Conservation (phyloP, 2,329 filamentous ascomycete genomes). For the Epichloe scottii region DNA sequence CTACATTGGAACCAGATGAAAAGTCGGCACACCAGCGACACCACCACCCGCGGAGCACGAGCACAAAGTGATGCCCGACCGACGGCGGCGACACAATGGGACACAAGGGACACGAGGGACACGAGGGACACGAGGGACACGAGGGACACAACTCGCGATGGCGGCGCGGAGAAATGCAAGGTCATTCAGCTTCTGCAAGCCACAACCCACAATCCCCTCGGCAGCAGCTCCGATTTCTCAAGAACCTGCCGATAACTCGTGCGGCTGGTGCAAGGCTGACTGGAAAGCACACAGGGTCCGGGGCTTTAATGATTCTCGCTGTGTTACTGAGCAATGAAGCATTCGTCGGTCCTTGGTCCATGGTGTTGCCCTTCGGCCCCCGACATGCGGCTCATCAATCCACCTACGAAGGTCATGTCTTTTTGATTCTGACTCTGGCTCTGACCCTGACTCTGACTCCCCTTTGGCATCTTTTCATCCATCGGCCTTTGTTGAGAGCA, state of each 20-base stretch:
- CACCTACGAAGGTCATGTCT: not conserved
- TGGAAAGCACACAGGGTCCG: not conserved
- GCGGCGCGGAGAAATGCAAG: not conserved
- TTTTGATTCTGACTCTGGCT: not conserved
- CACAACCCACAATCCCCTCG: constrained; percentile 9
- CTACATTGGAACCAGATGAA: too few species aligned
- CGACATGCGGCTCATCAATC: not conserved
- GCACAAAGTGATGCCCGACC: not conserved
- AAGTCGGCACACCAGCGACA: too few species aligned
- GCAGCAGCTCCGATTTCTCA: too few species aligned
- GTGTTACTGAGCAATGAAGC: not conserved
- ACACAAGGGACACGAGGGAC: not conserved
- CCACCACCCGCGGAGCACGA: too few species aligned
- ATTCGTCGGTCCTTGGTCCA: not conserved
- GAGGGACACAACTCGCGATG: too few species aligned
- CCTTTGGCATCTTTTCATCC: not conserved
- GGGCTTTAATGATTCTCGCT: not conserved
- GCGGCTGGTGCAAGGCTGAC: not conserved
- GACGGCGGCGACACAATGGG: not conserved
- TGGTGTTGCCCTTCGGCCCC: not conserved
- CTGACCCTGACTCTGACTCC: not conserved
- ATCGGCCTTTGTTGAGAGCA: not conserved
- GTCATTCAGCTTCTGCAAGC: constrained; percentile 26
- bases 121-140: not conserved
- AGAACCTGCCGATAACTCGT: constrained; percentile 13